Evolutionary conservation across 768 basidiomycete genomes (phyloP).

Genomic region (Rhizopogon roseolus): DNA sequence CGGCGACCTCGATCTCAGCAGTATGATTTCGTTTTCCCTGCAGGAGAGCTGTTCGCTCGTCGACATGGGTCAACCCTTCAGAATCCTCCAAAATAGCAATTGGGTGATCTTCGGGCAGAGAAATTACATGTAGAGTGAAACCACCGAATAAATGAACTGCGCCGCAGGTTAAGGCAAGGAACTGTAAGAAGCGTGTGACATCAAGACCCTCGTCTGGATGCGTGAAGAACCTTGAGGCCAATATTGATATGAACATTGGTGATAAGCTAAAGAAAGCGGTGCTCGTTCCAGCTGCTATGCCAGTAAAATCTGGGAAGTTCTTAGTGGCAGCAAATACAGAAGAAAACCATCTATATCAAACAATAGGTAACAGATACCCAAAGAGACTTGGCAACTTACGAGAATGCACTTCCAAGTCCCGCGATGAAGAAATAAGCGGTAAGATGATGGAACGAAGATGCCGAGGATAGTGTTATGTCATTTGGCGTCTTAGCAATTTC

Average conservation of each 20-base stretch:
- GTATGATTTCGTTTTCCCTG: constrained; percentile 8
- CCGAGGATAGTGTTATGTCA: constrained; percentile 30
- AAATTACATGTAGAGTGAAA: constrained; percentile 31
- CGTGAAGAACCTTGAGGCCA: constrained; percentile 63
- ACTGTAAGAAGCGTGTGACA: constrained; percentile 47
- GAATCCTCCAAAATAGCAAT: constrained; percentile 1
- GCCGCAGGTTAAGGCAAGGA: constrained; percentile 52
- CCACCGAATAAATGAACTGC: constrained; percentile 51
- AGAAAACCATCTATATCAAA: constrained; percentile 53
- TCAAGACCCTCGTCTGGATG: constrained; percentile 37
- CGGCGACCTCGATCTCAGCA: constrained; percentile 15
- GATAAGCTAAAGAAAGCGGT: constrained; percentile 81
- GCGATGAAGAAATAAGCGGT: constrained; percentile 55
- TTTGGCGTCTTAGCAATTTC: constrained; percentile 48
- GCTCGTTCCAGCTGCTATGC: constrained; percentile 59
- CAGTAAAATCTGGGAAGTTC: constrained; percentile 60
- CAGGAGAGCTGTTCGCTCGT: constrained; percentile 28
- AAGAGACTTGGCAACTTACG: constrained; percentile 45
- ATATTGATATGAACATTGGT: constrained; percentile 62
- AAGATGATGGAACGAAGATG: constrained; percentile 46
- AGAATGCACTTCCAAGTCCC: constrained; percentile 67
- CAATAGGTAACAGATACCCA: neutral
- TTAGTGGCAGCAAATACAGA: constrained; percentile 72
- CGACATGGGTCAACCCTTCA: constrained; percentile 10
- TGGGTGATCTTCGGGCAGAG: constrained; percentile 2